These are phyloP conservation scores for Kodamaea hsintzibuensis DNA, from an alignment of 805 yeast species.

Conservation along the genomic window DNA sequence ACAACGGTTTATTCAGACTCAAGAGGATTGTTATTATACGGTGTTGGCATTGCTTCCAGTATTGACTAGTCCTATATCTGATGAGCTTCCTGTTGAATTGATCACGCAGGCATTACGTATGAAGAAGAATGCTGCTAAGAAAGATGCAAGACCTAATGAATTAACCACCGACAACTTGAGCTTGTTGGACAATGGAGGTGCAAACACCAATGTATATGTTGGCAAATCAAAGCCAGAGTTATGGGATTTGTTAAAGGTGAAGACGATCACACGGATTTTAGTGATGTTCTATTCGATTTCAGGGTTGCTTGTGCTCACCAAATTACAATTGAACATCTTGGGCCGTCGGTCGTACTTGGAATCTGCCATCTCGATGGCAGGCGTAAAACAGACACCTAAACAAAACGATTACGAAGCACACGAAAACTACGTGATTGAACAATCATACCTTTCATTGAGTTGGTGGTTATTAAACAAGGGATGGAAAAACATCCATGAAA, in stretches of 20 bases:
- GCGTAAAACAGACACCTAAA: constrained; percentile 24
- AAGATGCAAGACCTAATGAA: constrained; percentile 16
- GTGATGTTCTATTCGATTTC: constrained; percentile 70
- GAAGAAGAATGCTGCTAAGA: constrained; percentile 40
- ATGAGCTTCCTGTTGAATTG: constrained; percentile 66
- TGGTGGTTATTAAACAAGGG: constrained; percentile 96
- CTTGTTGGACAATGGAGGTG: constrained; percentile 30
- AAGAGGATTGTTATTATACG: constrained; percentile 83
- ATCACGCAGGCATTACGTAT: constrained; percentile 69
- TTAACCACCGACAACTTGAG: constrained; percentile 44
- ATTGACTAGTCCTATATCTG: constrained; percentile 61
- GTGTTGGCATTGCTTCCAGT: constrained; percentile 81
- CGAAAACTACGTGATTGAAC: constrained; percentile 62
- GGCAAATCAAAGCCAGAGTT: constrained; percentile 49
- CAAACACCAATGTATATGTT: constrained; percentile 24
- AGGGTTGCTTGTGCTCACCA: constrained; percentile 71
- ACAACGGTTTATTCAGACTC: constrained; percentile 87
- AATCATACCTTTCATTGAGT: constrained; percentile 79
- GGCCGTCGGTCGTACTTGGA: constrained; percentile 85
- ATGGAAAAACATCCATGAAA: constrained; percentile 58
- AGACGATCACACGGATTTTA: constrained; percentile 71
- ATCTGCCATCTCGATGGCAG: constrained; percentile 72
- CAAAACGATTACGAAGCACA: constrained; percentile 21
- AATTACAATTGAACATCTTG: constrained; percentile 82
- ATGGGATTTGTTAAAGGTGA: constrained; percentile 80